Conservation (phyloP, 345 rosid species). For the Populus simonii region DNA sequence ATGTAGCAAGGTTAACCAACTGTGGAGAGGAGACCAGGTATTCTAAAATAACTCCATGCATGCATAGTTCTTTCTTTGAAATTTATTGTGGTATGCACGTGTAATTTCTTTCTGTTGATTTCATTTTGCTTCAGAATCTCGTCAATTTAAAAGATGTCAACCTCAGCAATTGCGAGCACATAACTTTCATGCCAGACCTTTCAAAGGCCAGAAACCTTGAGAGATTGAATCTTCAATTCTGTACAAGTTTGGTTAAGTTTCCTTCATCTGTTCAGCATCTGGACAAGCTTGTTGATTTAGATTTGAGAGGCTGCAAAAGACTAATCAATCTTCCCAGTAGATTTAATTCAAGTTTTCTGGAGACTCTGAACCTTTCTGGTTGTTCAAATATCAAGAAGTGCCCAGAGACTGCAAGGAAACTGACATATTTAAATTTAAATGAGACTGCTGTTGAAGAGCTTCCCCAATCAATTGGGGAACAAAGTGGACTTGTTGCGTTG, state of each 20-base stretch:
- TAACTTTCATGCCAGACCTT: background rate
- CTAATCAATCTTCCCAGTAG: background rate
- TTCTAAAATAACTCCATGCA: too few relatives aligned
- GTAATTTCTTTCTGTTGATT: too few relatives aligned
- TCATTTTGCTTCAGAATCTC: background rate
- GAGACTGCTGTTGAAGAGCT: slow-evolving; percentile 3
- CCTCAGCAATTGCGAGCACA: background rate
- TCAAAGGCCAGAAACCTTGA: background rate
- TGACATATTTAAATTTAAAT: slow-evolving; percentile 6
- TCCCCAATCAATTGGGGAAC: background rate
- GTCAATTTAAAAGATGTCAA: background rate
- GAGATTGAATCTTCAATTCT: background rate
- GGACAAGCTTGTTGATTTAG: background rate
- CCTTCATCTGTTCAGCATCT: background rate
- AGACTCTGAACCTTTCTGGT: slow-evolving; percentile 3
- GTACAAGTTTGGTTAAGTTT: background rate
- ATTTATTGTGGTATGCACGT: too few relatives aligned
- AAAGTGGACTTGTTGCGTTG: background rate
- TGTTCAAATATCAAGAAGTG: slow-evolving; percentile 3
- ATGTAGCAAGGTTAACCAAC: slow-evolving; percentile 3
- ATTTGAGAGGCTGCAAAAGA: background rate
- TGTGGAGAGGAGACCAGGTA: slow-evolving; percentile 12
- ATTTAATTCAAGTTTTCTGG: background rate
- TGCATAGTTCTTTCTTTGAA: too few relatives aligned
- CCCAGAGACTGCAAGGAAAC: background rate